These are phyloP conservation scores for Violaceomyces palustris DNA, from an alignment of 1,284 basidiomycete species.

Conservation along the genomic window DNA sequence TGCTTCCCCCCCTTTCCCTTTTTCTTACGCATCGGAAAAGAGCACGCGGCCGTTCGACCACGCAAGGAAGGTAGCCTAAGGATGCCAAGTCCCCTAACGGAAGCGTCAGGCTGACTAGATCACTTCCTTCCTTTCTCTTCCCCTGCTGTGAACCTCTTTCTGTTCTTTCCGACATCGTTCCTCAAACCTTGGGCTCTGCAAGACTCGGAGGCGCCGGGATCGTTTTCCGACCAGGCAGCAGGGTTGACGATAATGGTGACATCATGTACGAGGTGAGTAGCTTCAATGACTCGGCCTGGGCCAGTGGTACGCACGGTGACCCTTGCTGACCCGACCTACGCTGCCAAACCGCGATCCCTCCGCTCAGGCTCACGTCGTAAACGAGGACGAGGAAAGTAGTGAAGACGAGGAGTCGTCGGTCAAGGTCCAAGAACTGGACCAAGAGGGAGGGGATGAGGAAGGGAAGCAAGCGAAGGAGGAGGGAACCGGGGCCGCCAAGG, in stretches of 20 bases:
- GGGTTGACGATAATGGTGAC: conserved; percentile 36
- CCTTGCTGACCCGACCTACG: no score
- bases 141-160: not conserved
- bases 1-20: no score
- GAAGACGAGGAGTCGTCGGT: conserved; percentile 14
- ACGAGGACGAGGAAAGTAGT: conserved; percentile 37
- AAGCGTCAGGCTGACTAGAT: conserved; percentile 11
- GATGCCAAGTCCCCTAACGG: conserved; percentile 34
- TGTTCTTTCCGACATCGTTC: no score
- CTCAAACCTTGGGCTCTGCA: not conserved
- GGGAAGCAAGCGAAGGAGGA: not conserved
- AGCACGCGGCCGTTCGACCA: no score
- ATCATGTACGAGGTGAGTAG: conserved; percentile 33
- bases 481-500: not conserved
- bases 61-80: conserved; percentile 11
- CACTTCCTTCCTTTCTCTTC: not conserved
- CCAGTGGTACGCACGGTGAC: no score
- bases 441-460: not conserved
- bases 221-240: conserved; percentile 38
- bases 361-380: conserved; percentile 32
- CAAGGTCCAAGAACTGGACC: conserved; percentile 6
- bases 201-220: conserved; percentile 44
- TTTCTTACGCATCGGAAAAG: no score
- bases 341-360: not conserved
- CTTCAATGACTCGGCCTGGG: no score